phyloP scores from a whole-genome alignment of 2,329 filamentous ascomycete genomes.

The Ophiocordyceps australis region DNA sequence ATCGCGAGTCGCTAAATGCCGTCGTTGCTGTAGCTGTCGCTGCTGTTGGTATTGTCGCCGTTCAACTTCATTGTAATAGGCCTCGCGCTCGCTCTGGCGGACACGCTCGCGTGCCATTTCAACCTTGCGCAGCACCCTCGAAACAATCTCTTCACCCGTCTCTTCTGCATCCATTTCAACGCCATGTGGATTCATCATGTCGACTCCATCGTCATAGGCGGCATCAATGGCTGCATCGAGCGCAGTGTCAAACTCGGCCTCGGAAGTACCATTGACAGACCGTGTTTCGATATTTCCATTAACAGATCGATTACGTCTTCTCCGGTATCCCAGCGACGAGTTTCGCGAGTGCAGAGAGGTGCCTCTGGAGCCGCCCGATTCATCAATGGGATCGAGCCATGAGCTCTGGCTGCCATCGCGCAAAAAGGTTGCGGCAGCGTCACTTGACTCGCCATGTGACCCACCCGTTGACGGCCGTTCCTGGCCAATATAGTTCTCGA shows the following conservation, averaged over 20 bases:
- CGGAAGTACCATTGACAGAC: constrained; percentile 50
- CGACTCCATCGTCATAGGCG: constrained; percentile 82
- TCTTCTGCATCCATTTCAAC: constrained; percentile 12
- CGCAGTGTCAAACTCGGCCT: constrained; percentile 85
- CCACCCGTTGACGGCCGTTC: constrained; percentile 2
- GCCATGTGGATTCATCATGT: constrained; percentile 43
- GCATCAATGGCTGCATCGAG: constrained; percentile 91
- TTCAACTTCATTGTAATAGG: constrained; percentile 13
- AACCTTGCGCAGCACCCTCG: constrained; percentile 44
- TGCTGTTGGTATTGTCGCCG: too few species aligned
- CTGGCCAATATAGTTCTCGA: constrained; percentile 15
- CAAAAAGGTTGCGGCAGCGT: constrained; percentile 17
- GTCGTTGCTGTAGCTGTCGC: constrained; percentile 14
- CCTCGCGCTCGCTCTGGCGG: constrained; percentile 55
- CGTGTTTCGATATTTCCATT: constrained; percentile 66
- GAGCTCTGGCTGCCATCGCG: constrained; percentile 59
- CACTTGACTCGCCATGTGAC: constrained; percentile 7
- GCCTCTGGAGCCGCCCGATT: constrained; percentile 63
- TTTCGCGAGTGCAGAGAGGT: constrained; percentile 70
- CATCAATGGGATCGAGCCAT: constrained; percentile 88
- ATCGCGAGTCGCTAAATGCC: constrained; percentile 3
- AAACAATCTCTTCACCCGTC: constrained; percentile 25
- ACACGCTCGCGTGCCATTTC: constrained; percentile 62
- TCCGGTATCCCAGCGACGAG: constrained; percentile 48
- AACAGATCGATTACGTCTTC: constrained; percentile 48